Evolutionary conservation across 2,329 filamentous ascomycete genomes (phyloP).

Genomic region (Coniosporium tulheliwenetii): DNA sequence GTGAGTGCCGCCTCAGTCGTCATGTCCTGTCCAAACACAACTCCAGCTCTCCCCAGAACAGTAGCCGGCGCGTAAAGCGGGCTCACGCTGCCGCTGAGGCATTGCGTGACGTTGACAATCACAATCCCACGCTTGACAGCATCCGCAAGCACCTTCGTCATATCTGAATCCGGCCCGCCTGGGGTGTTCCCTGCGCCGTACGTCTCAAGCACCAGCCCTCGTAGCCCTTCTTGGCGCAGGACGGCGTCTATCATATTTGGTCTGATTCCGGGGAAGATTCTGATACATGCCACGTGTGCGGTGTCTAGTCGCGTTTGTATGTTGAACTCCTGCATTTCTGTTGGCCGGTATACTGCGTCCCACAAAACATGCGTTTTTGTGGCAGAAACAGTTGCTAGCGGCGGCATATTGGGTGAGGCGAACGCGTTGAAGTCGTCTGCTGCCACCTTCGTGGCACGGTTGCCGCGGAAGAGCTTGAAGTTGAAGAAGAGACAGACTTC

Average conservation of each 20-base stretch:
- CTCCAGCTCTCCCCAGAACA: constrained; percentile 64
- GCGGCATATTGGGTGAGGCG: constrained; percentile 70
- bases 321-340: constrained; percentile 55
- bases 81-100: constrained; percentile 36
- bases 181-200: constrained; percentile 90
- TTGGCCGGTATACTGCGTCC: constrained; percentile 61
- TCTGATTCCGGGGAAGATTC: constrained; percentile 84
- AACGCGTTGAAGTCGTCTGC: constrained; percentile 80
- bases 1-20: constrained; percentile 84
- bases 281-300: constrained; percentile 75
- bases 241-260: constrained; percentile 88
- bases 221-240: constrained; percentile 57
- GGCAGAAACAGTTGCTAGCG: constrained; percentile 67
- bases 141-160: constrained; percentile 61
- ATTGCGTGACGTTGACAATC: constrained; percentile 86
- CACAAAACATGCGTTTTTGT: constrained; percentile 70
- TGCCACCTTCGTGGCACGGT: constrained; percentile 75
- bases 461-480: constrained; percentile 77
- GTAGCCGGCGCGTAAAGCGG: constrained; percentile 31
- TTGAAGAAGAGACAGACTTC: constrained; percentile 93
- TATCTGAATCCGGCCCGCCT: constrained; percentile 60
- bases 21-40: constrained; percentile 78
- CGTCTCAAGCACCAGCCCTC: constrained; percentile 74
- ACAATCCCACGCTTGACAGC: constrained; percentile 70
- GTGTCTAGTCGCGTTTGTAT: constrained; percentile 66